phyloP scores from a whole-genome alignment of 805 yeast species.

The Lipomyces chichibuensis region DNA sequence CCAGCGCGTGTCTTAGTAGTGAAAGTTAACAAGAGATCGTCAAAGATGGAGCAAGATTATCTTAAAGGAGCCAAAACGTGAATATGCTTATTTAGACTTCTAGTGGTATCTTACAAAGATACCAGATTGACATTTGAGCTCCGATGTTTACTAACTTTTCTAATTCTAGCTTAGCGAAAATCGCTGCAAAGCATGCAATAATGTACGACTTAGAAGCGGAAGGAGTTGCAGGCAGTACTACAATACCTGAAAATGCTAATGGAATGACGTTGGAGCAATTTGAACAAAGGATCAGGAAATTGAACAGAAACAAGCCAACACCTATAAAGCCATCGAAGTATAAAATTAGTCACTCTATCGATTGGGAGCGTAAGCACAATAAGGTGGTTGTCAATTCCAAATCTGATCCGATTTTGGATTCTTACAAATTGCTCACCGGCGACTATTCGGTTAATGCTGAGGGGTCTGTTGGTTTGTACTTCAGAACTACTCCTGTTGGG shows the following conservation, averaged over 20 bases:
- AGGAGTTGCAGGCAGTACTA: not conserved
- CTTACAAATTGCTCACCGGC: conserved; percentile 21
- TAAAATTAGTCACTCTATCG: conserved; percentile 8
- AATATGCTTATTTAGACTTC: not conserved
- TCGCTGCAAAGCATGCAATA: conserved; percentile 19
- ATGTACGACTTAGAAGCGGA: conserved; percentile 14
- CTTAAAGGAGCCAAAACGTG: conserved; percentile 18
- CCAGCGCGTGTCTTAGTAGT: not conserved
- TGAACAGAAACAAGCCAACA: not conserved
- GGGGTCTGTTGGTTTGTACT: not conserved
- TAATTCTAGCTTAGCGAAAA: conserved; percentile 19
- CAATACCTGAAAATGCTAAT: conserved; percentile 3
- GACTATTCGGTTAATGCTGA: conserved; percentile 16
- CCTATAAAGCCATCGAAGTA: conserved; percentile 5
- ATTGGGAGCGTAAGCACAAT: conserved; percentile 1
- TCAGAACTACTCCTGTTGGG: conserved; percentile 4
- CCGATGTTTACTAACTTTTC: not conserved
- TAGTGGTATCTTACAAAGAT: not conserved
- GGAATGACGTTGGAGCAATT: not conserved
- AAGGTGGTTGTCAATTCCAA: conserved; percentile 9
- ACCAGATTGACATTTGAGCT: not conserved
- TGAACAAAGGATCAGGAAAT: not conserved
- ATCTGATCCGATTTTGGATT: conserved; percentile 22
- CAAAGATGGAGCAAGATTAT: not conserved
- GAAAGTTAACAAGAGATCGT: conserved; percentile 6